Base-by-base conservation (phyloP, 495 filamentous ascomycete species). In the Hypoxylon lenormandii region DNA sequence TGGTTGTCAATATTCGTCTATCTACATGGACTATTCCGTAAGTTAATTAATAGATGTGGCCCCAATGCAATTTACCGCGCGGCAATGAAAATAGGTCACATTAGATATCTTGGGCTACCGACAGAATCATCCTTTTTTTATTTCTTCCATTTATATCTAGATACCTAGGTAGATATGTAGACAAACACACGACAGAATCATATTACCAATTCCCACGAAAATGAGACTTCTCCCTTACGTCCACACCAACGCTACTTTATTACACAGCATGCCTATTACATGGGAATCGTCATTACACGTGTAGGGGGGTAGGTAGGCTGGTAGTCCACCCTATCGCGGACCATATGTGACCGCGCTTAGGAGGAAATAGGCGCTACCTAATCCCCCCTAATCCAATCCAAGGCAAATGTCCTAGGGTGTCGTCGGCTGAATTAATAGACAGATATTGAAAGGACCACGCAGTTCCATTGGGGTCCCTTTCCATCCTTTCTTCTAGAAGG, bases 51-150 rank as follows among this genome's bases (percentile, higher is more conserved):
- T 33, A 33, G 55, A 60, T 51, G 64, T 51, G 37, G 55, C 15
- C 48, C 30, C 30, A 11, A 33, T 33, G 61, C 56, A 61, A 38
- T 70, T 70, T 70, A 40, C 67, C 67, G 67, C 67, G 67, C 67
- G 67, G 67, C 57, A 70, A 64, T 33, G 67, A 48, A 51, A 46
- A 70, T 33, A n/a, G 30, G 6, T 33, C 10, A 33, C 6, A 30
- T 57, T 10, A 51, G 5, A 47, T 42, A 43, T 50, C 45, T 43
- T 16, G 30, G 40, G 19, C 53, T 46, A 22, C 49, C 30, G 38
- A 16, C 4, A 45, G 21, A 45, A 6, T 18, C 3, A 43, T 18
- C 6, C 3, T 19, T 7, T 45, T 19, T 45, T 18, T 18, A 1
- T 11, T 8, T 45, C 16, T 19, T 45, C 42, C 16, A 18, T 18